Base-by-base conservation (phyloP, 2,329 filamentous ascomycete species). In the Monilinia vaccinii-corymbosi region DNA sequence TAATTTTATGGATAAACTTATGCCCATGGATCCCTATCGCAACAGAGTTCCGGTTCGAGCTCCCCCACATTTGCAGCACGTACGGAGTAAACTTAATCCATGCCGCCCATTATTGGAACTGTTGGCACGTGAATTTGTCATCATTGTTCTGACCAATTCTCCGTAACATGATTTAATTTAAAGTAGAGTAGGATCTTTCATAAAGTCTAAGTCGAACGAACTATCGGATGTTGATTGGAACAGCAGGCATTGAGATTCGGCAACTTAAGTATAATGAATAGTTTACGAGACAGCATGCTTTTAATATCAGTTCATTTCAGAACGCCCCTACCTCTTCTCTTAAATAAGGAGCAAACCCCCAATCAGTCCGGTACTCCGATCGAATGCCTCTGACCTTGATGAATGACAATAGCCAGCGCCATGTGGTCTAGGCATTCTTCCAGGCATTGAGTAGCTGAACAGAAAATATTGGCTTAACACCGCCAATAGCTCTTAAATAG, bases 401-500 rank as follows among this genome's bases (percentile, higher is more conserved):
- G 10, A 53, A 31, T 16, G 13, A 49, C 16, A 32, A 55, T 21
- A 32, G 14, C 5, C 40, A 25, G 18, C 5, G 38, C 13, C 13
- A 18, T 21, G n/a, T 11, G 18, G 14, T 31, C 62, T 62, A 67
- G 60, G 59, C 61, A 56, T 62, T 66, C 65, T 72, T 72, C 71
- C 71, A 72, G 18, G 62, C 65, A 50, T 56, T 51, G 34, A 72
- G 64, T 42, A 72, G 60, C 50, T 71, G 68, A 23, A 72, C 70
- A 25, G 64, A 61, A 51, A 72, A 72, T 6, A 67, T 67, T 10
- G 71, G 69, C 63, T 72, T 72, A 2, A 71, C 66, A 7, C 68
- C 68, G 34, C 61, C 61, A 28, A 71, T 70, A 31, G 89, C 86
- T 50, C 80, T 77, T 65, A 94, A 72, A 73, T 92, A 93, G 0